Base-by-base conservation (phyloP, 2,329 filamentous ascomycete species). In the Lachnellula arida region DNA sequence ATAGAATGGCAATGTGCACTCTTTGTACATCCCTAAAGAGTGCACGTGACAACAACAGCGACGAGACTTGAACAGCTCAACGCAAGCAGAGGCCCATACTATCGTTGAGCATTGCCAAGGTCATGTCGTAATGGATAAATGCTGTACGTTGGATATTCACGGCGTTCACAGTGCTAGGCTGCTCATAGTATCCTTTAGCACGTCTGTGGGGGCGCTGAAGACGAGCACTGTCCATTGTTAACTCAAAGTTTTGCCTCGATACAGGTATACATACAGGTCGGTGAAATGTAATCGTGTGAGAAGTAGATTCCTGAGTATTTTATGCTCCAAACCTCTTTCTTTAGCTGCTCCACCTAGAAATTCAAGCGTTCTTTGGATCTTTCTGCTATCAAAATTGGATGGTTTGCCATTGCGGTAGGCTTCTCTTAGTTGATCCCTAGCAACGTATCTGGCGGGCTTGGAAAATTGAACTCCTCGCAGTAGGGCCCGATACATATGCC, bases 381-480 rank as follows among this genome's bases (percentile, higher is more conserved):
- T 78, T 47, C 75, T 71, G 6, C 72, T 58, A 52, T 88, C 75
- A 61, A 80, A 81, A 11, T 61, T 62, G 46, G 73, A 73, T 19
- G 66, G 67, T 32, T 71, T 60, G n/a, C 79, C 76, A 14, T 77
- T 62, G 15, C 74, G 80, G 66, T 89, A 89, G 9, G 81, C 82
- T 6, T 67, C 65, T 46, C 85, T 78, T 23, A 89, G 70, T 67
- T 81, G 77, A 65, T 85, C 77, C 55, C 82, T 81, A 15, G 82
- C 76, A 4, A 81, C 74, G 70, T 77, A 86, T 53, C 88, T 84
- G 32, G 84, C 81, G 15, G 88, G 89, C 59, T 81, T 80, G 14
- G 88, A 81, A 74, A 84, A 89, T 60, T 87, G 84, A 22, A 93
- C 82, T 4, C 88, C 89, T 32, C 78, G 81, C n/a, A 92, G 77